Evolutionary conservation across 768 basidiomycete genomes (phyloP), one percentile per base, ranked within the genome.

Genomic region (Auricularia sp.): DNA sequence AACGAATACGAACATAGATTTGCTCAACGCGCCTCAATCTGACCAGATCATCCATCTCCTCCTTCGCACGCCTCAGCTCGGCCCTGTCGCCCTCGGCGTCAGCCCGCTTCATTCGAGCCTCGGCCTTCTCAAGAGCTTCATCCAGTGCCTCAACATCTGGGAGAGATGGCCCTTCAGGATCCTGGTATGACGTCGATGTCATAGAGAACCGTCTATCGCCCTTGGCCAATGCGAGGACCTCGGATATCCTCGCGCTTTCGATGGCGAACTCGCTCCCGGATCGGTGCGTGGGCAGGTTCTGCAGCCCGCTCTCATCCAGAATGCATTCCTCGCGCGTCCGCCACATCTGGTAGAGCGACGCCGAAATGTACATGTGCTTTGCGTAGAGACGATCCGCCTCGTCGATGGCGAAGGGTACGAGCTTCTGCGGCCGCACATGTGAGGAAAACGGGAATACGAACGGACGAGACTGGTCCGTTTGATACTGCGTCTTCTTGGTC

Each of bases 401-500:
- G 56, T 93, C 93, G 65, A 99, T 93, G 3, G 94, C 93, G 73
- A 88, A 94, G 2, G 97, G 97, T 3, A 98, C 91, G n/a, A 91
- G 78, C 51, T 84, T 82, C 29, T 35, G 83, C 78, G 62, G 66
- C 64, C 79, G 79, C 63, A 75, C 79, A 61, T 75, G 80, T n/a
- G 86, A 83, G 5, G 93, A 91, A 73, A 97, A 99, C 0, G 97
- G 97, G 73, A 99, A 95, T 66, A 98, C 77, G 73, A 98, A 99
- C 1, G 97, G 96, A 12, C 91, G 82, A 58, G 78, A 86, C 72
- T 95, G 97, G 74, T 99, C 97, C 0, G 97, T 99, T 72, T 98
- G 97, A 73, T 93, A 99, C 72, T 96, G 93, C 72, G 96, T 96
- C 73, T 98, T 98, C 79, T 99, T 99, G 10, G 91, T 93, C 71